Conservation (phyloP, 2,329 filamentous ascomycete species). For the Rachicladosporium sp. region DNA sequence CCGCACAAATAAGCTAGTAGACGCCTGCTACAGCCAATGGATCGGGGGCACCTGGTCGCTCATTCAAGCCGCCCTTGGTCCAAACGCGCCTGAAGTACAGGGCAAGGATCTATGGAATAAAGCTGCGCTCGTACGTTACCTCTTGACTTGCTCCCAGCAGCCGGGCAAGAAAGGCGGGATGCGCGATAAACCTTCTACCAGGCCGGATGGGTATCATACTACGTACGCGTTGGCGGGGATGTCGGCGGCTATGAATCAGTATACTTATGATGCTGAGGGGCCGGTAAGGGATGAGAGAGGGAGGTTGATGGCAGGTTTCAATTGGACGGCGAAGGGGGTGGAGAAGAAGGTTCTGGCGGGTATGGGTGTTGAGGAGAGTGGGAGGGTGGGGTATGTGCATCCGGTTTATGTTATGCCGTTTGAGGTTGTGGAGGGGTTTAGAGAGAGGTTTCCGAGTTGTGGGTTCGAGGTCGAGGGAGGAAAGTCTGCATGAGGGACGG, state of each 20-base stretch:
- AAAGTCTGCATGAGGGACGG: neutral
- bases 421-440: slow-evolving; percentile 43
- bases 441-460: slow-evolving; percentile 12
- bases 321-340: slow-evolving; percentile 37
- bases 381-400: slow-evolving; percentile 60
- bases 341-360: slow-evolving; percentile 38
- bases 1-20: slow-evolving; percentile 92
- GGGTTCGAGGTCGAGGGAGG: slow-evolving; percentile 5
- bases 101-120: slow-evolving; percentile 55
- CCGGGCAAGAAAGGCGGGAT: slow-evolving; percentile 62
- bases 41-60: slow-evolving; percentile 90
- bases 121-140: slow-evolving; percentile 77
- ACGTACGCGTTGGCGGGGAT: slow-evolving; percentile 84
- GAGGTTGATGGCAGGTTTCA: slow-evolving; percentile 28
- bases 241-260: slow-evolving; percentile 63
- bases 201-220: slow-evolving; percentile 80
- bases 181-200: slow-evolving; percentile 88
- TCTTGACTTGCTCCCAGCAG: slow-evolving; percentile 73
- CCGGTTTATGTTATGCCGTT: slow-evolving; percentile 78
- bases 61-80: slow-evolving; percentile 62
- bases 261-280: slow-evolving; percentile 29
- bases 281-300: slow-evolving; percentile 9
- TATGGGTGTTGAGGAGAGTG: slow-evolving; percentile 54
- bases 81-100: slow-evolving; percentile 11
- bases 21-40: slow-evolving; percentile 98